phyloP scores from a whole-genome alignment of 257 asterid genomes.

The Jaltomata sinuosa region DNA sequence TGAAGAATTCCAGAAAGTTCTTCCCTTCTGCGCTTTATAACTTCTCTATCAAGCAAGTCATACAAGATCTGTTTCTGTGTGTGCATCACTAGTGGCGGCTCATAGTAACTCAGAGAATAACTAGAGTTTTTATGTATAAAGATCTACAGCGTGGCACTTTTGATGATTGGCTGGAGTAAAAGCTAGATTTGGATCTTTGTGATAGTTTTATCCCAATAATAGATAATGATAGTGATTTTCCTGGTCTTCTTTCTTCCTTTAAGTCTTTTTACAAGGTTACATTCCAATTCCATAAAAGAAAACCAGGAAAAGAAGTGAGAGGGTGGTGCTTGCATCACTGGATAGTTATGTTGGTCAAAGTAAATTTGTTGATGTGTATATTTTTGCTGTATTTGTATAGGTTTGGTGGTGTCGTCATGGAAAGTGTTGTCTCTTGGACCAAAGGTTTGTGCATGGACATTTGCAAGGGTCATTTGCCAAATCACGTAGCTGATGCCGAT shows the following conservation, averaged over 20 bases:
- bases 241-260: too few species aligned
- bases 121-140: not conserved
- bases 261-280: too few species aligned
- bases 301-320: not conserved
- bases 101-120: not conserved
- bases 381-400: conserved; percentile 23
- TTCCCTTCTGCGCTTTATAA: not conserved
- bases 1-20: not conserved
- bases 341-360: not conserved
- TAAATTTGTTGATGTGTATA: not conserved
- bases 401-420: conserved; percentile 98
- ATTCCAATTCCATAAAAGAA: too few species aligned
- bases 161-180: too few species aligned
- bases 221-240: too few species aligned
- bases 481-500: conserved; percentile 41
- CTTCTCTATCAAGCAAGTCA: not conserved
- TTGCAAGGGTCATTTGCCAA: conserved; percentile 55
- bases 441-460: conserved; percentile 66
- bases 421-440: conserved; percentile 78
- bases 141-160: not conserved
- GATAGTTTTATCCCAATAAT: too few species aligned
- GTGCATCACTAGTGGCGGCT: not conserved
- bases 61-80: not conserved
- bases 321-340: not conserved
- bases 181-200: too few species aligned